phyloP scores from a whole-genome alignment of 1,284 basidiomycete species.

The Boletus semigastroideus region DNA sequence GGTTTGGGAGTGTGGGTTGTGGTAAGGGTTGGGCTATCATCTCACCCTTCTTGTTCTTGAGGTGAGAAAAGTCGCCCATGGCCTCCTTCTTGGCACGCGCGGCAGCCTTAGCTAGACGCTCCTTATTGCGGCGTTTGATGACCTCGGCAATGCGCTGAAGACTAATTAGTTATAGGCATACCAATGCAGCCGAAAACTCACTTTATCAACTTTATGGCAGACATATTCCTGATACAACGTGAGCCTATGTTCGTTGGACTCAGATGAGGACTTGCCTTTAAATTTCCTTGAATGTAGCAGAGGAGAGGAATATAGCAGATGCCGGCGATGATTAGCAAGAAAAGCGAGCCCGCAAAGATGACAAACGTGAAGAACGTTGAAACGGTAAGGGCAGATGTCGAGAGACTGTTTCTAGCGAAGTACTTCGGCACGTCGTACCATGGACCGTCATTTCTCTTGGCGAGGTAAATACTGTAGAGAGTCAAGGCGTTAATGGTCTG shows the following conservation, averaged over 20 bases:
- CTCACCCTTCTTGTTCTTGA: conserved; percentile 93
- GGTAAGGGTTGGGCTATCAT: conserved; percentile 79
- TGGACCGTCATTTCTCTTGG: conserved; percentile 63
- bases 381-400: conserved; percentile 83
- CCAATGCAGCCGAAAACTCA: conserved; percentile 30
- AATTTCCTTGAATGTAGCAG: conserved; percentile 93
- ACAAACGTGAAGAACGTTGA: conserved; percentile 90
- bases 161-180: conserved; percentile 8
- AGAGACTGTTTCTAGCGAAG: conserved; percentile 64
- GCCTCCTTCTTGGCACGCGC: conserved; percentile 90
- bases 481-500: conserved; percentile 96
- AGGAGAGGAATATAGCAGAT: conserved; percentile 91
- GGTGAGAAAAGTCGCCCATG: conserved; percentile 83
- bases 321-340: conserved; percentile 82
- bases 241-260: background rate
- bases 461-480: conserved; percentile 87
- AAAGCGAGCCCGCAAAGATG: conserved; percentile 82
- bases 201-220: conserved; percentile 98
- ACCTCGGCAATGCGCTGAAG: conserved; percentile 84
- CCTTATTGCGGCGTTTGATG: conserved; percentile 89
- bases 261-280: conserved; percentile 60
- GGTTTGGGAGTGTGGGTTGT: conserved; percentile 94
- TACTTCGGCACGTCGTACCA: conserved; percentile 73
- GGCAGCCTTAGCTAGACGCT: conserved; percentile 80
- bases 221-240: conserved; percentile 78